phyloP scores from a whole-genome alignment of 2,329 filamentous ascomycete species.

The Dichotomopilus funicola region DNA sequence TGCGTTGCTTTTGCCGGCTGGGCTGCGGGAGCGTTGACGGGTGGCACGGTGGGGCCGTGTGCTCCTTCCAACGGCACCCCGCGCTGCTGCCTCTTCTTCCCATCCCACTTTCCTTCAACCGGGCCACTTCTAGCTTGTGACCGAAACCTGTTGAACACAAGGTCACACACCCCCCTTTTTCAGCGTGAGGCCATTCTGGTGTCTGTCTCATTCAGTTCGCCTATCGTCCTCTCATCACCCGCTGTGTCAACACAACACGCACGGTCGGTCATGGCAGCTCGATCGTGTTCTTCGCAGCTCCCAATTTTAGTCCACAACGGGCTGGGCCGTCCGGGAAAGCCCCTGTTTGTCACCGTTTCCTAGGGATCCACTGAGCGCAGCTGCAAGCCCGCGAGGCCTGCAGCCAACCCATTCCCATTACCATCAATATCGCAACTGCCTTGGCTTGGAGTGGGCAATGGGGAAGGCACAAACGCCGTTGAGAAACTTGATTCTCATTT shows the following conservation, averaged over 20 bases:
- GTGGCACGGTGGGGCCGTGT: slow-evolving; percentile 4
- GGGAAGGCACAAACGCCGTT: too few relatives aligned
- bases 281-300: neutral
- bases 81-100: neutral
- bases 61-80: neutral
- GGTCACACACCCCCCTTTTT: neutral
- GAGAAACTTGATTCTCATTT: too few relatives aligned
- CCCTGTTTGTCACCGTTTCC: slow-evolving; percentile 1
- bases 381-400: neutral
- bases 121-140: too few relatives aligned
- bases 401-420: neutral
- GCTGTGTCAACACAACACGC: too few relatives aligned
- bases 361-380: neutral
- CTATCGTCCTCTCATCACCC: too few relatives aligned
- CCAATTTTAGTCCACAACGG: slow-evolving; percentile 4
- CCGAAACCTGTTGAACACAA: neutral
- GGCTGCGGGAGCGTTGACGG: slow-evolving; percentile 2
- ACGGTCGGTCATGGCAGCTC: too few relatives aligned
- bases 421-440: neutral
- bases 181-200: too few relatives aligned
- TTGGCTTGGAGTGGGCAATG: neutral
- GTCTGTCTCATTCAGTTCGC: too few relatives aligned
- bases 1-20: neutral
- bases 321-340: neutral
- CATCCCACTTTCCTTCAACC: neutral